Percentiles rank a stretch among this genome's conserved stretches.
These are phyloP conservation scores for Schizophyllum amplum DNA, from an alignment of 1,284 basidiomycete species.

Conservation along the genomic window DNA sequence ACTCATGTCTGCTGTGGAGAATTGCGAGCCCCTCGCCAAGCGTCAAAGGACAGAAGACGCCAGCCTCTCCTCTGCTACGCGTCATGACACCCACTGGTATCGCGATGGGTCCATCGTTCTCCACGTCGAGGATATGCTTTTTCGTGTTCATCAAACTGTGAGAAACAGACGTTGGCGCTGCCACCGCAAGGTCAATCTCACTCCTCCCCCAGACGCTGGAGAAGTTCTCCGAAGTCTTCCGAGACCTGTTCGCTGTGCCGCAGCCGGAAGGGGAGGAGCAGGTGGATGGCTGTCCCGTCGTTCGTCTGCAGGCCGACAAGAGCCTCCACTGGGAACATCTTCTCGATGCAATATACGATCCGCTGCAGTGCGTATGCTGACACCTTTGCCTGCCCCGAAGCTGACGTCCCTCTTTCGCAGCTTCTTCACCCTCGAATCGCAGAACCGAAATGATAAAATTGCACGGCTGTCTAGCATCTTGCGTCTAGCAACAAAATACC, in stretches of 20 bases:
- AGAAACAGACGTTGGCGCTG: background rate
- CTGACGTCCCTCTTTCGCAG: background rate
- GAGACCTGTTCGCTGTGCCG: background rate
- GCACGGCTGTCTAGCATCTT: background rate
- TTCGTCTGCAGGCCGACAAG: background rate
- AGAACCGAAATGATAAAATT: background rate
- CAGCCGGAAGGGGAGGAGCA: background rate
- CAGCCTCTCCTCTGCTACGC: background rate
- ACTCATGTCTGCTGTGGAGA: background rate
- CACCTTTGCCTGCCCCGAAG: background rate
- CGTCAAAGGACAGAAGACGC: background rate
- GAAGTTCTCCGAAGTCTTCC: background rate
- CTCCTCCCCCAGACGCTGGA: background rate
- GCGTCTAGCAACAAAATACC: background rate
- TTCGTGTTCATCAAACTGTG: conserved; percentile 15
- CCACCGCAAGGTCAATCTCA: too few relatives aligned
- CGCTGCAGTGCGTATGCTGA: background rate
- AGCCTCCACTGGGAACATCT: background rate
- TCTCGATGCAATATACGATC: background rate
- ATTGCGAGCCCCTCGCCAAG: background rate
- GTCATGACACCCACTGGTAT: conserved; percentile 14
- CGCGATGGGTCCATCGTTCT: conserved; percentile 20
- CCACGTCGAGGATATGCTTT: conserved; percentile 15
- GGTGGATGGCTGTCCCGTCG: background rate
- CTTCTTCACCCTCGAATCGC: background rate